Evolutionary conservation across 2,329 filamentous ascomycete species (phyloP).

Genomic region (Colletotrichum eremochloae): DNA sequence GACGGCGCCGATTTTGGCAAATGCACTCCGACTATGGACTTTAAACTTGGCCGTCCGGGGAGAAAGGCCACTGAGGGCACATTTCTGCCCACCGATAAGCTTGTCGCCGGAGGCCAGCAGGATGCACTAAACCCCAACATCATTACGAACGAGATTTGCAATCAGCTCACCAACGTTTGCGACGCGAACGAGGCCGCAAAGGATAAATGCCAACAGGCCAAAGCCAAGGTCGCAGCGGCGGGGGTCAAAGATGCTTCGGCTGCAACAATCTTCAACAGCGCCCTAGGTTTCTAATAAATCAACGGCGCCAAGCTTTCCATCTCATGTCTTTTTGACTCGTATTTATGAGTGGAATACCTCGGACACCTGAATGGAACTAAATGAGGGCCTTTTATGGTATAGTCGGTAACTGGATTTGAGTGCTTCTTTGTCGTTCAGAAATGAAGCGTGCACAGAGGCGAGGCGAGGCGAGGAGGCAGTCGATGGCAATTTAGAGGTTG

Average conservation of each 20-base stretch:
- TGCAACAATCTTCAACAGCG: constrained; percentile 62
- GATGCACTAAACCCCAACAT: constrained; percentile 74
- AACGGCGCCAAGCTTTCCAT: not conserved
- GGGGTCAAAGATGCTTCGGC: constrained; percentile 64
- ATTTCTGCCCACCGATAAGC: constrained; percentile 69
- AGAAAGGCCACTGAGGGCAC: constrained; percentile 66
- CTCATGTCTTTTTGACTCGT: not conserved
- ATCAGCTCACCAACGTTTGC: constrained; percentile 72
- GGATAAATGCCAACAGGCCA: constrained; percentile 60
- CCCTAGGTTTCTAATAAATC: constrained; percentile 56
- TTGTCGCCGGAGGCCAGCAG: constrained; percentile 67
- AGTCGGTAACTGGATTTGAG: not conserved
- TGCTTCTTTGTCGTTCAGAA: not conserved
- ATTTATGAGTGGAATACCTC: too few relatives aligned
- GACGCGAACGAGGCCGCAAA: constrained; percentile 67
- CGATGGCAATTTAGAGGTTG: not conserved
- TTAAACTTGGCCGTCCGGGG: constrained; percentile 66
- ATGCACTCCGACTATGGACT: constrained; percentile 67
- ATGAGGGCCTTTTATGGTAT: too few relatives aligned
- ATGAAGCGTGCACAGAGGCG: not conserved
- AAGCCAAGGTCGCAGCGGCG: constrained; percentile 63
- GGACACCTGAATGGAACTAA: not conserved
- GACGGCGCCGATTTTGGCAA: constrained; percentile 60
- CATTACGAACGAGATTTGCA: constrained; percentile 73
- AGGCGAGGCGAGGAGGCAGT: not conserved